phyloP scores from a whole-genome alignment of 2,329 filamentous ascomycete genomes.

The Botrytis paeoniae region DNA sequence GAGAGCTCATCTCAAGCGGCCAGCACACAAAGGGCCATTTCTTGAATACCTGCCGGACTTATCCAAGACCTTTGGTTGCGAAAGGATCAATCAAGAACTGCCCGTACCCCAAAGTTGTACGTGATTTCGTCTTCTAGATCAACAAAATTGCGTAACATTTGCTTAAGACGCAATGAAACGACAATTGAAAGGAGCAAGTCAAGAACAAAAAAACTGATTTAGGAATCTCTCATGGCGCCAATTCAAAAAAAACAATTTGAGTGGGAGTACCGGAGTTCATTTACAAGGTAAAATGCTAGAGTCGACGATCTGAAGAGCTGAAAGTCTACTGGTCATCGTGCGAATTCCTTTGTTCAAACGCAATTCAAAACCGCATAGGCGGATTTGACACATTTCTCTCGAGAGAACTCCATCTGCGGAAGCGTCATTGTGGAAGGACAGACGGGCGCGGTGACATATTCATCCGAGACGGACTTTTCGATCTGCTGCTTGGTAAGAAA shows the following conservation, averaged over 20 bases:
- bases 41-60: neutral
- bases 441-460: neutral
- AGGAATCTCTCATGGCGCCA: neutral
- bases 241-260: accelerated
- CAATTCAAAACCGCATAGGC: neutral
- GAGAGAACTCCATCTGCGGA: neutral
- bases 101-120: neutral
- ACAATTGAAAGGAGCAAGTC: neutral
- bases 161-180: neutral
- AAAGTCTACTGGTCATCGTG: neutral
- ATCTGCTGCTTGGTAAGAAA: neutral
- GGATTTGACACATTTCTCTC: neutral
- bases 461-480: neutral
- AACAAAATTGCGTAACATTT: neutral
- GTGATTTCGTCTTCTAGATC: neutral
- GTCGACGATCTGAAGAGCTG: neutral
- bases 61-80: neutral
- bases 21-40: neutral
- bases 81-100: neutral
- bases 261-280: neutral
- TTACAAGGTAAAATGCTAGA: neutral
- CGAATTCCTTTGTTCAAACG: neutral
- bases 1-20: neutral
- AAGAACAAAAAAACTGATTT: neutral
- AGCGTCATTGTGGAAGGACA: neutral